These are phyloP conservation scores for Gymnopilus junonius DNA, from an alignment of 768 basidiomycete genomes.

Conservation along the genomic window DNA sequence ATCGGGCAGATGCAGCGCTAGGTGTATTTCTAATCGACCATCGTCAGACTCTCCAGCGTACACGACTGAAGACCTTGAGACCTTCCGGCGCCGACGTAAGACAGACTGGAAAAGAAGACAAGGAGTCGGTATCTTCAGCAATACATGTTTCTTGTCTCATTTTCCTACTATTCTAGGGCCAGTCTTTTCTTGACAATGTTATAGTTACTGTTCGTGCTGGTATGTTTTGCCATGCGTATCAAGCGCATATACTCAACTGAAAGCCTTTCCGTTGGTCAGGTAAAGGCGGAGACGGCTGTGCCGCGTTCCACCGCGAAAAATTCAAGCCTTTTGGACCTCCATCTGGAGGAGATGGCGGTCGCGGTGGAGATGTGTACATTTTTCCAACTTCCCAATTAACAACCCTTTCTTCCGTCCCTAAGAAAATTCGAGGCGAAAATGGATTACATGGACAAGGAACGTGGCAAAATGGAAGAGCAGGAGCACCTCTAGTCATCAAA, in stretches of 20 bases:
- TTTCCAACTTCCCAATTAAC: slow-evolving; percentile 78
- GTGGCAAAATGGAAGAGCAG: slow-evolving; percentile 84
- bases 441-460: slow-evolving; percentile 82
- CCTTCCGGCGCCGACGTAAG: slow-evolving; percentile 51
- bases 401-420: slow-evolving; percentile 75
- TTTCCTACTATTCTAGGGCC: slow-evolving; percentile 52
- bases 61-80: slow-evolving; percentile 30
- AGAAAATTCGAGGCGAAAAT: slow-evolving; percentile 65
- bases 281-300: slow-evolving; percentile 88
- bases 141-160: slow-evolving; percentile 10
- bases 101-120: slow-evolving; percentile 82
- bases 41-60: not conserved
- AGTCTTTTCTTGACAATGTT: slow-evolving; percentile 81
- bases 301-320: slow-evolving; percentile 92
- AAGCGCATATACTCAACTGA: slow-evolving; percentile 1
- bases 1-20: not conserved
- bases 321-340: slow-evolving; percentile 85
- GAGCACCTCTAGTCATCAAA: slow-evolving; percentile 70
- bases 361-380: slow-evolving; percentile 87
- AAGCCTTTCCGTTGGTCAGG: slow-evolving; percentile 50
- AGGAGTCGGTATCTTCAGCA: slow-evolving; percentile 56
- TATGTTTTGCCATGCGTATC: slow-evolving; percentile 30
- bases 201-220: slow-evolving; percentile 81
- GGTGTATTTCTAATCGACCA: not conserved
- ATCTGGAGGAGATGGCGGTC: slow-evolving; percentile 92